Evolutionary conservation across 257 asterid species (phyloP).

Genomic region (Gynochthodes officinalis): DNA sequence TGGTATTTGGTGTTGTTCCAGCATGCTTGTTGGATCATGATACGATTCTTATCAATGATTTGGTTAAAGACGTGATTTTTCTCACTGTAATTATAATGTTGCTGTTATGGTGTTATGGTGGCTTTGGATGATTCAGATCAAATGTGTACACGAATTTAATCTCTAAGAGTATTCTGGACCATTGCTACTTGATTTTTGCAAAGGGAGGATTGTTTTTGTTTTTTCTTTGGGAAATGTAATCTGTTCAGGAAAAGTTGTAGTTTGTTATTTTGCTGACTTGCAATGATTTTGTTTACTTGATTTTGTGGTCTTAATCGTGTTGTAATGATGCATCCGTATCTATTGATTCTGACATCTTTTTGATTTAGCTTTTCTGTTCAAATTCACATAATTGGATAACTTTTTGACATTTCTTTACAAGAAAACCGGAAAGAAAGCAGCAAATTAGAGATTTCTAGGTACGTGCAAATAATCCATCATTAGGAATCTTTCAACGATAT

Average conservation of each 20-base stretch:
- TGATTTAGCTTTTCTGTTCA: not conserved
- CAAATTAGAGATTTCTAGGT: not conserved
- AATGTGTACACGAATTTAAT: not conserved
- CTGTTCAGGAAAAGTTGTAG: too few relatives aligned
- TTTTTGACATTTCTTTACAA: not conserved
- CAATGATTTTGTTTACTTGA: not conserved
- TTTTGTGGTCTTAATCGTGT: not conserved
- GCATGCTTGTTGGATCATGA: not conserved
- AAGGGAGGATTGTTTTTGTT: not conserved
- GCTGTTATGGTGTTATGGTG: not conserved
- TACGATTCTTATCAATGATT: not conserved
- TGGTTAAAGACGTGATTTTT: not conserved
- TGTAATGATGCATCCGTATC: not conserved
- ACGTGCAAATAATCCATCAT: not conserved
- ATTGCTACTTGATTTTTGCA: not conserved
- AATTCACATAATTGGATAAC: not conserved
- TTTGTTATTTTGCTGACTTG: too few relatives aligned
- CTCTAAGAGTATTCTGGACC: too few relatives aligned
- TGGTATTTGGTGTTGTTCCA: not conserved
- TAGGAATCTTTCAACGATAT: not conserved
- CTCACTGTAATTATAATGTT: too few relatives aligned
- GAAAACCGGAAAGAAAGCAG: not conserved
- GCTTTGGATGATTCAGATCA: not conserved
- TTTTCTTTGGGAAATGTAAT: too few relatives aligned
- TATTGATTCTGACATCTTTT: not conserved